Conservation (phyloP, 768 basidiomycete genomes). For the Tylopilus felleus region DNA sequence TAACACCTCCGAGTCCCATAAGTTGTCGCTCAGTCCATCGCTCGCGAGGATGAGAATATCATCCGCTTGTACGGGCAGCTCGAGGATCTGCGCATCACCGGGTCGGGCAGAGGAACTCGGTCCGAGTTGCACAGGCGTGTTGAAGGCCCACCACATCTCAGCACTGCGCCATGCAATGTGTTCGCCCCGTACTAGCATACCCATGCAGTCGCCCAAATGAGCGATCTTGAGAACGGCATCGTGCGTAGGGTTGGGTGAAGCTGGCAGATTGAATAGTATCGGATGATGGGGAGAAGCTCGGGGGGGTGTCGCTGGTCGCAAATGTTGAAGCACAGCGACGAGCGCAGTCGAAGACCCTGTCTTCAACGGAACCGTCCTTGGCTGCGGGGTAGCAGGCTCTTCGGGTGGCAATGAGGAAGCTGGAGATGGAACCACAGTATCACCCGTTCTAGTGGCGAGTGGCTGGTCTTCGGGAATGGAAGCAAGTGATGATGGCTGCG, state of each 20-base stretch:
- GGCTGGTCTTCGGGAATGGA: constrained; percentile 24
- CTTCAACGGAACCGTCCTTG: constrained; percentile 40
- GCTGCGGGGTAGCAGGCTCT: constrained; percentile 12
- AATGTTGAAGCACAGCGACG: constrained; percentile 57
- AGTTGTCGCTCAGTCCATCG: constrained; percentile 81
- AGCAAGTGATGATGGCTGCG: constrained; percentile 13
- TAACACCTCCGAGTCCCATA: constrained; percentile 85
- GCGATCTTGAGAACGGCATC: constrained; percentile 76
- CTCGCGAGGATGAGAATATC: constrained; percentile 80
- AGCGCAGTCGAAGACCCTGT: constrained; percentile 68
- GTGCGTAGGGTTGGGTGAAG: constrained; percentile 34
- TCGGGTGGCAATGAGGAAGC: constrained; percentile 14
- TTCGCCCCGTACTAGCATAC: constrained; percentile 77
- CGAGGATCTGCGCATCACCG: constrained; percentile 63
- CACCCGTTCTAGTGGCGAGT: background rate
- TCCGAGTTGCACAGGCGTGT: constrained; percentile 64
- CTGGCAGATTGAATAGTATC: constrained; percentile 15
- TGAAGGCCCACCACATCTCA: constrained; percentile 91
- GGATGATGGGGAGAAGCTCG: constrained; percentile 18
- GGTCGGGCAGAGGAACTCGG: constrained; percentile 61
- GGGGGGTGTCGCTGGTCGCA: constrained; percentile 16
- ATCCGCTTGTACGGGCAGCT: constrained; percentile 63
- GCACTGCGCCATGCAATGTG: constrained; percentile 81
- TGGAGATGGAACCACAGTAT: background rate
- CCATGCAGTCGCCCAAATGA: constrained; percentile 85